Base-by-base conservation (phyloP, 768 basidiomycete species). In the Naganishia randhawae region DNA sequence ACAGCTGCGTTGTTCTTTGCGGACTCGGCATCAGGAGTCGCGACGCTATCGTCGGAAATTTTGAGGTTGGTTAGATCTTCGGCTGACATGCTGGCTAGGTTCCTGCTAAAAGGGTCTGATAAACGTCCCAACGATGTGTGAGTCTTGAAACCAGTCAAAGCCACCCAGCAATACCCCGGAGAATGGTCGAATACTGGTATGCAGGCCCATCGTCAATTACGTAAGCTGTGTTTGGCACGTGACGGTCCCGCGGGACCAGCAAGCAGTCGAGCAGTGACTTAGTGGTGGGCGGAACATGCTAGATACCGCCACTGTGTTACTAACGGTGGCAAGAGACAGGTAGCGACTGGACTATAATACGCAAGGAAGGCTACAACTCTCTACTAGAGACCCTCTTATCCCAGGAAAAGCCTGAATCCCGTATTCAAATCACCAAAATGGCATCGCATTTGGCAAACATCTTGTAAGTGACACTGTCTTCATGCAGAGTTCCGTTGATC, bases 361-460 rank as follows among this genome's bases (percentile, higher is more conserved):
- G 37, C 3, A 7, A 1, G 25, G 7, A 19, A 42, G 14, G 45
- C 19, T 22, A 48, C 11, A 7, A 48, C 19, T n/a, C 45, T 3
- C 45, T 48, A 16, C 45, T 48, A 7, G 45, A 48, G 8, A 48
- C 4, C 19, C 7, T 48, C 11, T 17, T 22, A 4, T 6, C 25
- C 3, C n/a, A n/a, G n/a, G 25, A 3, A 3, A 22, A 48, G 45
- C 19, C 45, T 22, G 45, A 48, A 48, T 48, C 45, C n/a, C 45
- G 45, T 48, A 48, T n/a, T 22, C 8, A n/a, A 39, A 55, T 33
- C 32, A 61, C 10, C 50, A 74, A 55, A 37, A 79, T 79, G 78
- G 78, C 78, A 25, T 79, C 78, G 10, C 78, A 79, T 70, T 68
- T 94, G 88, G 92, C 93, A 70, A 93, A 94, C 71, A 97, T 97